A percentile compares a stretch with the other conserved stretches of the same genome.
Conservation (phyloP, 345 rosid genomes). For the Brassica carinata region DNA sequence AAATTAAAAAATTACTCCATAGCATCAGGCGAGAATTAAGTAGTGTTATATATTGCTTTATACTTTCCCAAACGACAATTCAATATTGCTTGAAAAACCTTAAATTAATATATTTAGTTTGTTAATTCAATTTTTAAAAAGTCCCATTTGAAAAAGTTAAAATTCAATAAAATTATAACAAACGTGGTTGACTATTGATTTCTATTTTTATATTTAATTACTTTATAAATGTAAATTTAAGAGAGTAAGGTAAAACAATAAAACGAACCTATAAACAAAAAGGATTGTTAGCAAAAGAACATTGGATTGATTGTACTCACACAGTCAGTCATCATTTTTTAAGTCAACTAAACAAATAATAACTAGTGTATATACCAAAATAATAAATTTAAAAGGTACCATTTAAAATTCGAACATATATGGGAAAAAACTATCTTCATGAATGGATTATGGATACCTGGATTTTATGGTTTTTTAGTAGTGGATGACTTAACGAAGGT, state of each 20-base stretch:
- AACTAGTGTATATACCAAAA: background rate
- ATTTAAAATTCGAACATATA: background rate
- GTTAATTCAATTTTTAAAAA: background rate
- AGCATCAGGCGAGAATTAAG: background rate
- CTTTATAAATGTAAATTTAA: background rate
- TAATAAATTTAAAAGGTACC: background rate
- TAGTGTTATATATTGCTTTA: background rate
- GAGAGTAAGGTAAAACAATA: background rate
- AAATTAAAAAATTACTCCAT: background rate
- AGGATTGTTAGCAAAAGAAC: background rate
- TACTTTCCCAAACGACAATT: background rate
- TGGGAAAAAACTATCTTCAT: background rate
- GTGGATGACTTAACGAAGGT: conserved; percentile 19
- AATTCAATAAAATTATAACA: too few species aligned
- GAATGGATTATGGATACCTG: background rate
- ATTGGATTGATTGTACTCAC: background rate
- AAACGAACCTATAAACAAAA: background rate
- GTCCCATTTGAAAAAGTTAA: background rate
- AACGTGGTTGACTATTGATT: background rate
- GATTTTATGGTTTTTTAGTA: conserved; percentile 4
- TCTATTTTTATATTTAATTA: background rate
- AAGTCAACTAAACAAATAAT: background rate
- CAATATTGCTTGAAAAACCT: background rate
- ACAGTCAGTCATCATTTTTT: background rate
- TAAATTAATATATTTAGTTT: background rate